Evolutionary conservation across 495 filamentous ascomycete genomes (phyloP).

Genomic region (Daldinia bambusicola): DNA sequence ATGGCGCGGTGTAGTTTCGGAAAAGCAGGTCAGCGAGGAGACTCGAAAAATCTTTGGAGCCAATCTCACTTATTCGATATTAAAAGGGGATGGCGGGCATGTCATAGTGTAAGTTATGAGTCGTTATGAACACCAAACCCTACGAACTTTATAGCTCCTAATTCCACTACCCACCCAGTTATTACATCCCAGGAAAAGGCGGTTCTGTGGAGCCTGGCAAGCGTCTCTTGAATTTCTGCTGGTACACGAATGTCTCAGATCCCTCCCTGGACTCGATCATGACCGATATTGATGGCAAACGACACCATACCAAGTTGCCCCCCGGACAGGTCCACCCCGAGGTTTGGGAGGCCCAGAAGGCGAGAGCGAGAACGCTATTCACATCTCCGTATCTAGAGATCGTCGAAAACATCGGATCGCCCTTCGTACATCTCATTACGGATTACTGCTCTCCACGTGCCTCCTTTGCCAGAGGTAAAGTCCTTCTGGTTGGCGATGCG

Average conservation of each 20-base stretch:
- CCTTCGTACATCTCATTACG: slow-evolving; percentile 63
- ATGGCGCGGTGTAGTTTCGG: background rate
- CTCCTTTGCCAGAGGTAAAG: slow-evolving; percentile 56
- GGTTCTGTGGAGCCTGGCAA: slow-evolving; percentile 54
- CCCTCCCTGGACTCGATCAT: background rate
- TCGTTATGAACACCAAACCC: background rate
- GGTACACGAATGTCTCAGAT: slow-evolving; percentile 61
- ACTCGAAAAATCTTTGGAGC: slow-evolving; percentile 10
- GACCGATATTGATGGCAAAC: background rate
- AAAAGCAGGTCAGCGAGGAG: slow-evolving; percentile 1
- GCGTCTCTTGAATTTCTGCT: slow-evolving; percentile 63
- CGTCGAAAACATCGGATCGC: background rate
- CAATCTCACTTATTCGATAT: slow-evolving; percentile 10
- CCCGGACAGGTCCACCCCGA: background rate
- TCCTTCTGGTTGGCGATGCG: slow-evolving; percentile 64
- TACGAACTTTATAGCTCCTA: background rate
- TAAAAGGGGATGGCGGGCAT: slow-evolving; percentile 11
- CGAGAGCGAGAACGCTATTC: background rate
- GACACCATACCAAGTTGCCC: background rate
- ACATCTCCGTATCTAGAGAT: background rate
- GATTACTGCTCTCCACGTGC: slow-evolving; percentile 57
- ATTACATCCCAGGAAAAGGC: slow-evolving; percentile 56
- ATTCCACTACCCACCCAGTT: background rate
- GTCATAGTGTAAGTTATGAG: slow-evolving; percentile 8
- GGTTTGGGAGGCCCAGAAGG: background rate